These are phyloP conservation scores for Gaeumannomyces tritici DNA, from an alignment of 2,329 filamentous ascomycete genomes.

Conservation along the genomic window DNA sequence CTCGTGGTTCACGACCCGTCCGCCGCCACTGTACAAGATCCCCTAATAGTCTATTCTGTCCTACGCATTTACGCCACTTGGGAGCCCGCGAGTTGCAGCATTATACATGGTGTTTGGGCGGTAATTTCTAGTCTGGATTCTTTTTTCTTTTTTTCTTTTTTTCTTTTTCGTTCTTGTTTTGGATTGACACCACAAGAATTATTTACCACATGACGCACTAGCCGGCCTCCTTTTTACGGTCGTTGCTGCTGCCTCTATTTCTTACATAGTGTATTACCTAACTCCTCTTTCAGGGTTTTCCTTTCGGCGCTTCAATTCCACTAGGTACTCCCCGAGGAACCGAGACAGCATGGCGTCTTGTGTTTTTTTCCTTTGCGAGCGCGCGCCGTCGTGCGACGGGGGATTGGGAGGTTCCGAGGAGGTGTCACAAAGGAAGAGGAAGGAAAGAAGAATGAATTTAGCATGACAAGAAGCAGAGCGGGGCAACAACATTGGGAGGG, in stretches of 20 bases:
- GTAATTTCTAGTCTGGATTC: neutral
- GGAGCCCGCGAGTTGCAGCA: neutral
- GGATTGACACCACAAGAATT: neutral
- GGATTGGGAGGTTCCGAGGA: neutral
- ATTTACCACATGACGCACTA: neutral
- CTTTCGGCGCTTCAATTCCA: neutral
- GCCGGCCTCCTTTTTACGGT: neutral
- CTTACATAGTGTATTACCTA: neutral
- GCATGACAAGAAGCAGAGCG: neutral
- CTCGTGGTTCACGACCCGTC: neutral
- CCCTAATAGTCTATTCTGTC: neutral
- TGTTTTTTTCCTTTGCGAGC: no score
- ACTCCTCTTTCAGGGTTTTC: neutral
- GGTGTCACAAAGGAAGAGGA: neutral
- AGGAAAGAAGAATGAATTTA: neutral
- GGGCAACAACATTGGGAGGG: no score
- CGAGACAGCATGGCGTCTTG: neutral
- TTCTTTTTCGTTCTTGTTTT: neutral
- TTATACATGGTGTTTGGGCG: neutral
- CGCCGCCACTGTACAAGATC: neutral
- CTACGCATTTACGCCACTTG: neutral
- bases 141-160: neutral
- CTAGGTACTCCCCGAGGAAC: neutral
- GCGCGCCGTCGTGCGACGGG: neutral
- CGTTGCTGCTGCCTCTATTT: neutral